These are phyloP conservation scores for Karstenula rhodostoma DNA, from an alignment of 2,329 filamentous ascomycete genomes.

Conservation along the genomic window DNA sequence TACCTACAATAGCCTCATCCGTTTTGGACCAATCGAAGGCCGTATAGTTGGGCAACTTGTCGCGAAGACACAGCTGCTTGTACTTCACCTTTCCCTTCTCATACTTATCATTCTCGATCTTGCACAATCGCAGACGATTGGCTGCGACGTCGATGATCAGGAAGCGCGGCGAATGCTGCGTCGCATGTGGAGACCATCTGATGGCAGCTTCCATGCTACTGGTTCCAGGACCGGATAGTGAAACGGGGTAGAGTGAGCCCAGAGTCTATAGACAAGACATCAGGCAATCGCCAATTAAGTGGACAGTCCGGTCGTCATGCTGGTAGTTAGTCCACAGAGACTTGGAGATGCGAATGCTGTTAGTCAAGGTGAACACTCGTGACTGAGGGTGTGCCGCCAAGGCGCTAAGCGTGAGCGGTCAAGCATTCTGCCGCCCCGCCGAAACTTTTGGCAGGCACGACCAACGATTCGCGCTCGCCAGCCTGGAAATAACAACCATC, in stretches of 20 bases:
- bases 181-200: constrained; percentile 69
- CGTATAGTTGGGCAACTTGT: constrained; percentile 67
- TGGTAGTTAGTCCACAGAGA: neutral
- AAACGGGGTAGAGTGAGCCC: constrained; percentile 1
- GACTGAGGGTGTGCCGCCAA: constrained; percentile 31
- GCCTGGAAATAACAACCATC: neutral
- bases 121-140: constrained; percentile 66
- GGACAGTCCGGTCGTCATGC: constrained; percentile 1
- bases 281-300: neutral
- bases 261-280: constrained; percentile 19
- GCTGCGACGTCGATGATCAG: constrained; percentile 68
- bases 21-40: constrained; percentile 72
- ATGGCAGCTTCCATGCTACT: constrained; percentile 66
- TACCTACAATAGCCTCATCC: constrained; percentile 72
- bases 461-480: neutral
- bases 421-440: constrained; percentile 40
- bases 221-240: constrained; percentile 14
- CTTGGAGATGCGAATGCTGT: neutral
- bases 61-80: constrained; percentile 61
- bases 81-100: constrained; percentile 56
- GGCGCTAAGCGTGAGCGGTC: constrained; percentile 23
- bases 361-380: constrained; percentile 4
- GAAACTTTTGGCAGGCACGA: constrained; percentile 34
- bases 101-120: constrained; percentile 54
- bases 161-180: constrained; percentile 62